A percentile compares a stretch with the other conserved stretches of the same genome.
These are phyloP conservation scores for Fusarium decemcellulare DNA, from an alignment of 2,329 filamentous ascomycete genomes.

Conservation along the genomic window DNA sequence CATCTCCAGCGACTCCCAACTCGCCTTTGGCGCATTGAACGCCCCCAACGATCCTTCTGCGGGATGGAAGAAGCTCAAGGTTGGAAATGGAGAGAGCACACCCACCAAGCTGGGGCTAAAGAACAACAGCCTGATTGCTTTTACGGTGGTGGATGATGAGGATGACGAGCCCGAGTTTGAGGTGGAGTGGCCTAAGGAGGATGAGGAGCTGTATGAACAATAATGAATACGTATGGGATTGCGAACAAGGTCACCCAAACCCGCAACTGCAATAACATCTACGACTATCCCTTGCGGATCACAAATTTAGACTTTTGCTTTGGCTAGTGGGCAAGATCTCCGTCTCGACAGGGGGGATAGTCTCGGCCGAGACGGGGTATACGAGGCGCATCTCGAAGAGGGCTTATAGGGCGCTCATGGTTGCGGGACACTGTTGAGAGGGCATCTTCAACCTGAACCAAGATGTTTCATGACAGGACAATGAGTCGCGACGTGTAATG, in stretches of 20 bases:
- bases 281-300: neutral
- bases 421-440: no score
- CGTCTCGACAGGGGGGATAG: no score
- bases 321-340: no score
- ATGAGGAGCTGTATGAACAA: conserved; percentile 53
- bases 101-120: conserved; percentile 60
- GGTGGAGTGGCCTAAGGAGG: conserved; percentile 62
- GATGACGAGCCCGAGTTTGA: conserved; percentile 59
- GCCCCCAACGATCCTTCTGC: conserved; percentile 59
- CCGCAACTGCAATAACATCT: neutral
- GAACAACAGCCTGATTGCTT: conserved; percentile 65
- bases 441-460: no score
- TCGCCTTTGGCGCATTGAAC: conserved; percentile 64
- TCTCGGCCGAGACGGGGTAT: no score
- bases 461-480: no score
- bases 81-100: conserved; percentile 54
- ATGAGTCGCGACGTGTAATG: no score
- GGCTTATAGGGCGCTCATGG: no score
- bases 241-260: neutral
- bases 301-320: no score
- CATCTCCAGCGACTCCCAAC: conserved; percentile 57
- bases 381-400: no score
- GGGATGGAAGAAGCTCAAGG: conserved; percentile 65
- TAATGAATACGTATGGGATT: conserved; percentile 6
- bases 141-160: conserved; percentile 59